Evolutionary conservation across 768 basidiomycete species (phyloP).

Genomic region (Boletus pseudopeckii): DNA sequence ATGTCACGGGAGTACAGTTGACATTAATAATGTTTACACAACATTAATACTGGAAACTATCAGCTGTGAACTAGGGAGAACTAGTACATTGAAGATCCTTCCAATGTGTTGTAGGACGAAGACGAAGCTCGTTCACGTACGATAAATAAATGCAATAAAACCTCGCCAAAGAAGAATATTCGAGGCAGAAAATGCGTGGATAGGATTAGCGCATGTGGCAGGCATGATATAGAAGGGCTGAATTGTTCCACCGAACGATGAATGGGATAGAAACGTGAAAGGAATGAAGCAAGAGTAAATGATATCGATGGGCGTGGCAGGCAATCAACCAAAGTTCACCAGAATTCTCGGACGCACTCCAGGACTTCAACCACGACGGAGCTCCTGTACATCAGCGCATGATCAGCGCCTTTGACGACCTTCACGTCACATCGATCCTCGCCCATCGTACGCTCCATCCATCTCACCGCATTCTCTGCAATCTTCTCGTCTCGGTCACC

Average conservation of each 20-base stretch:
- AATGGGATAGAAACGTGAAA: constrained; percentile 8
- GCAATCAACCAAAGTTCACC: constrained; percentile 32
- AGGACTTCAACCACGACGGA: constrained; percentile 82
- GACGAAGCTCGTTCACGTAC: constrained; percentile 15
- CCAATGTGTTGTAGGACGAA: constrained; percentile 18
- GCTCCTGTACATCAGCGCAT: constrained; percentile 91
- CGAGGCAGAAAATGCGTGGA: constrained; percentile 6
- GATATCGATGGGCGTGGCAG: background rate
- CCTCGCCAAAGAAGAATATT: constrained; percentile 1
- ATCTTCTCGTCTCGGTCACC: constrained; percentile 94
- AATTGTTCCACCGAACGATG: constrained; percentile 16
- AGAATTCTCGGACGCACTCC: constrained; percentile 61
- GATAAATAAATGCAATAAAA: constrained; percentile 21
- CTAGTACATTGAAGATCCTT: constrained; percentile 32
- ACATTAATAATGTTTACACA: constrained; percentile 33
- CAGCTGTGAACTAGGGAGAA: constrained; percentile 22
- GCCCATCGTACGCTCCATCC: constrained; percentile 88
- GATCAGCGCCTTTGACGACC: constrained; percentile 85
- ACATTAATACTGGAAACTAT: constrained; percentile 30
- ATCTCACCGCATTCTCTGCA: constrained; percentile 82
- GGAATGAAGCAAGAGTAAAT: constrained; percentile 17
- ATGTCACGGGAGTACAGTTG: constrained; percentile 20
- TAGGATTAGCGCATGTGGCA: constrained; percentile 6
- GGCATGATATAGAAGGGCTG: background rate
- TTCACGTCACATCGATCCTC: constrained; percentile 71